Evolutionary conservation across 129 eudicot species (phyloP), one percentile per base, ranked within the genome.

Genomic region (Logfia minima): DNA sequence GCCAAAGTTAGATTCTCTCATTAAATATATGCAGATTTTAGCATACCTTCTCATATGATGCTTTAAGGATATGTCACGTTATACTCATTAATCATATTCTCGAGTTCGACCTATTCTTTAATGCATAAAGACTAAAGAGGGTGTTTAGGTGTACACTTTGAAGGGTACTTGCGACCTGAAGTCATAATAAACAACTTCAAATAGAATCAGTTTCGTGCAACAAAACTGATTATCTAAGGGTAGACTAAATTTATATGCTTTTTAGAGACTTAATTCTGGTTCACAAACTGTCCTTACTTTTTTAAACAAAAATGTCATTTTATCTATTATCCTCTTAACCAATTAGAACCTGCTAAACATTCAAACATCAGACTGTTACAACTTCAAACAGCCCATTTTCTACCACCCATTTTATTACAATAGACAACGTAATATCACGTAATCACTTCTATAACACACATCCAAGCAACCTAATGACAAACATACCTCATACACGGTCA

Each of bases 401-500:
- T 29, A 29, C 16, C 69, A 16, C 69, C 34, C 37, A 9, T 26
- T 11, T 16, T 9, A 23, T 29, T 28, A 29, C 16, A 8, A 4
- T 9, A 22, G 24, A 8, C 66, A 1, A 60, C 23, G 66, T 60
- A 23, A 43, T 43, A 43, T 43, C 14, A 23, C 66, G 7, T 60
- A 60, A 19, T 60, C 66, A 60, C 28, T 64, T 24, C 19, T 28
- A 26, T 24, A 4, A 29, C 0, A 31, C 68, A 28, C 68, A 63
- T 63, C 7, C 19, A 5, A 63, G 28, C 69, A 64, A 6, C 43
- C 43, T 43, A 16, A 14, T 10, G 43, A 64, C 69, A 64, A 29
- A 64, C 69, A 64, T 94, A 94, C 99, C 99, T 94, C 97, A 60
- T 94, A 94, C 22, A 94, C 88, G 3, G 97, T 87, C 99, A 94